Evolutionary conservation across 768 basidiomycete species (phyloP).

Genomic region (Leccinum variicolor): DNA sequence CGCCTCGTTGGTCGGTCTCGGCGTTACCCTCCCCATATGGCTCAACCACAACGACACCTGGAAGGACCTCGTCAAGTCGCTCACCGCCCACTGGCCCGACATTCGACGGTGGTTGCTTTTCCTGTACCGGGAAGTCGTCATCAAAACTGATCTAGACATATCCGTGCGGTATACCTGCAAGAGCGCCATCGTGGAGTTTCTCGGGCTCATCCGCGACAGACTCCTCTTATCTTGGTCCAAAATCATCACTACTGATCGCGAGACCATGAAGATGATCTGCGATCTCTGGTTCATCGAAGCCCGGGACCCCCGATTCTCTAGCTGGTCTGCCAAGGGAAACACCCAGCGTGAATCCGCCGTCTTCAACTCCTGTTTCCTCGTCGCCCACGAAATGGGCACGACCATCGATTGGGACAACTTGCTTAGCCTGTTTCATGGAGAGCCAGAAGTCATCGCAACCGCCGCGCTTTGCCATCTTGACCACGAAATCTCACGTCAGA

Average conservation of each 20-base stretch:
- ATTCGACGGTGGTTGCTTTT: constrained; percentile 28
- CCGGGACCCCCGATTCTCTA: constrained; percentile 21
- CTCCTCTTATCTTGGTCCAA: constrained; percentile 27
- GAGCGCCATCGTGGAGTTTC: constrained; percentile 23
- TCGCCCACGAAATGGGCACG: constrained; percentile 19
- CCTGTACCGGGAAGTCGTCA: constrained; percentile 16
- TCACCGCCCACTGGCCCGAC: constrained; percentile 20
- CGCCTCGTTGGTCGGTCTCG: constrained; percentile 18
- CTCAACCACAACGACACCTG: constrained; percentile 12
- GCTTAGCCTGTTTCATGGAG: constrained; percentile 19
- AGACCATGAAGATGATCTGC: constrained; percentile 27
- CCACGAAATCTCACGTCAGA: constrained; percentile 19
- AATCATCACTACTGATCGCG: constrained; percentile 20
- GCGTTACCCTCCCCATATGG: constrained; percentile 25
- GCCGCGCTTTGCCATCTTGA: constrained; percentile 25
- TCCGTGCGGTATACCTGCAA: constrained; percentile 21
- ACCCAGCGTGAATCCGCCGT: constrained; percentile 29
- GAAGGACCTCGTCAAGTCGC: constrained; percentile 11
- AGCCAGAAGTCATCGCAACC: constrained; percentile 18
- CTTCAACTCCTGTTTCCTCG: constrained; percentile 27
- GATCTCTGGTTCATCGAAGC: constrained; percentile 28
- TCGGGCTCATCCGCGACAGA: constrained; percentile 25
- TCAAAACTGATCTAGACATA: constrained; percentile 1
- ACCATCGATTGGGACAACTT: constrained; percentile 24
- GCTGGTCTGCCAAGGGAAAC: constrained; percentile 8